These are phyloP conservation scores for Eimeria sp. DNA, from an alignment of 169 alveolate genomes.

Conservation along the genomic window DNA sequence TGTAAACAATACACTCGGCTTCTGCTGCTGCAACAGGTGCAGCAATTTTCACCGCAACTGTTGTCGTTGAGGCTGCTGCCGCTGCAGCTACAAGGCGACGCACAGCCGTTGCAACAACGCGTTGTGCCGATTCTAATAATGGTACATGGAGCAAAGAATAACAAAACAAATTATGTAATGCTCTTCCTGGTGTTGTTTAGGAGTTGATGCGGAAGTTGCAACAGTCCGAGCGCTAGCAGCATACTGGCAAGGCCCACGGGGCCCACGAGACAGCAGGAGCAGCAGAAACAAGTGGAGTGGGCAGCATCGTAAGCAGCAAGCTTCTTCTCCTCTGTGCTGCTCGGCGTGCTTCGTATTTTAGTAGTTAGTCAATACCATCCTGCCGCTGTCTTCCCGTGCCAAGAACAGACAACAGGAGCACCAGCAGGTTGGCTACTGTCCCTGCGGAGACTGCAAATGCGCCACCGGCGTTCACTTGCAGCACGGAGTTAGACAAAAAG, in stretches of 20 bases:
- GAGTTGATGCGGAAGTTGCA: background rate
- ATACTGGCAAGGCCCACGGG: constrained; percentile 23
- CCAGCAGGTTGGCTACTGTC: background rate
- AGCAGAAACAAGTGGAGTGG: constrained; percentile 10
- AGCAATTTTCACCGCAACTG: background rate
- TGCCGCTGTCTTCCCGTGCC: background rate
- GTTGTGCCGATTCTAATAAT: background rate
- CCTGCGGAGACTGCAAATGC: background rate
- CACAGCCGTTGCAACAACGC: background rate
- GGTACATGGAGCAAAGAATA: background rate
- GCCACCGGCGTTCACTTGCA: background rate
- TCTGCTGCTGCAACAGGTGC: background rate
- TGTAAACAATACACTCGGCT: background rate
- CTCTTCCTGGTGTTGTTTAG: background rate
- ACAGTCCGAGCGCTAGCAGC: background rate
- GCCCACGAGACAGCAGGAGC: constrained; percentile 56
- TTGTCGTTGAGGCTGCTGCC: background rate
- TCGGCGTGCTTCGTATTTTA: background rate
- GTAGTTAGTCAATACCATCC: background rate
- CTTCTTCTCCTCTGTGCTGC: constrained; percentile 14
- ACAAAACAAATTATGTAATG: background rate
- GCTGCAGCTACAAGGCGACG: background rate
- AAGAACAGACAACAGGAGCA: background rate
- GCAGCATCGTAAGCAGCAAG: constrained; percentile 13
- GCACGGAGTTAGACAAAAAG: background rate